Percentiles rank a stretch among this genome's conserved stretches.
These are phyloP conservation scores for Penicillium canariense DNA, from an alignment of 495 filamentous ascomycete genomes.

Conservation along the genomic window DNA sequence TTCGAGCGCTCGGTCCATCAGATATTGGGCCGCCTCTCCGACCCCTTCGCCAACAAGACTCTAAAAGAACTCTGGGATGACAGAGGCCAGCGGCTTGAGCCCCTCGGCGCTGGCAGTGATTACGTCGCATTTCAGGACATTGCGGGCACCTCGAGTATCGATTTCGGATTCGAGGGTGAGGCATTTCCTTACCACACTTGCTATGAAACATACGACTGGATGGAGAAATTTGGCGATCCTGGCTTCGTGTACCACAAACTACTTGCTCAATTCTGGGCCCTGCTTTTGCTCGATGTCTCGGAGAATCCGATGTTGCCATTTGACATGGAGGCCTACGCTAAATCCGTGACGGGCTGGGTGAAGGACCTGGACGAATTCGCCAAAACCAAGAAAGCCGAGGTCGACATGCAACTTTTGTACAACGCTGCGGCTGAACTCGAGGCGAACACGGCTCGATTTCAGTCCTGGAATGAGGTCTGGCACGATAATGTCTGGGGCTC, in stretches of 20 bases:
- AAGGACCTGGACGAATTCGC: slow-evolving; percentile 66
- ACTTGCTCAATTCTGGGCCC: slow-evolving; percentile 73
- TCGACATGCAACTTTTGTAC: slow-evolving; percentile 58
- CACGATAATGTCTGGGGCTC: slow-evolving; percentile 60
- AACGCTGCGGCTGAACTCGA: slow-evolving; percentile 60
- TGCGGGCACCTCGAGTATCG: slow-evolving; percentile 85
- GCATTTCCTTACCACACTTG: slow-evolving; percentile 76
- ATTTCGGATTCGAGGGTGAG: slow-evolving; percentile 73
- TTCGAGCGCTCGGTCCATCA: slow-evolving; percentile 69
- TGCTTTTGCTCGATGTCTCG: slow-evolving; percentile 82
- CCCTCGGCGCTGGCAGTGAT: slow-evolving; percentile 79
- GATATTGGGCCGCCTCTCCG: slow-evolving; percentile 67
- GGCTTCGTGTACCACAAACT: slow-evolving; percentile 78
- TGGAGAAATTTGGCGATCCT: slow-evolving; percentile 74
- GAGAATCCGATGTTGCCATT: slow-evolving; percentile 81
- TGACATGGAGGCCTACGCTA: slow-evolving; percentile 74
- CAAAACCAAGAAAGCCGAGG: slow-evolving; percentile 46
- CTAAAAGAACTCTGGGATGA: slow-evolving; percentile 74
- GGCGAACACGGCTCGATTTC: slow-evolving; percentile 60
- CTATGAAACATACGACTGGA: slow-evolving; percentile 88
- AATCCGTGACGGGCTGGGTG: slow-evolving; percentile 58
- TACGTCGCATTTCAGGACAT: slow-evolving; percentile 92
- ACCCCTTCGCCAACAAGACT: slow-evolving; percentile 70
- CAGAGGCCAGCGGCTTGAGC: slow-evolving; percentile 55
- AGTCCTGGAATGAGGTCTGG: slow-evolving; percentile 72